phyloP scores from a whole-genome alignment of 163 green algal genomes.

The Chlamydomonas reinhardtii region DNA sequence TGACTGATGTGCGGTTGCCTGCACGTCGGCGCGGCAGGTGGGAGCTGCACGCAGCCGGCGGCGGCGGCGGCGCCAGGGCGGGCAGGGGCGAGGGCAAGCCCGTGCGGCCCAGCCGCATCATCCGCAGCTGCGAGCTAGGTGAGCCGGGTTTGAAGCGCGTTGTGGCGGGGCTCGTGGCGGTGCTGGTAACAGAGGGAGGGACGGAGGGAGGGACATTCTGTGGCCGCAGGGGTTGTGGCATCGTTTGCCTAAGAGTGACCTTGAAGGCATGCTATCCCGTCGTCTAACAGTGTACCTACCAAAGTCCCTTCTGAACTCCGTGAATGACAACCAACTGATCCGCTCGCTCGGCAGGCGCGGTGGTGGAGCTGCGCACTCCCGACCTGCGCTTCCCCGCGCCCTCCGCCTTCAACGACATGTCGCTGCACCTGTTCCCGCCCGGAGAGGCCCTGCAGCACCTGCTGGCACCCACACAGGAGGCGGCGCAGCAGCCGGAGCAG shows the following conservation, averaged over 20 bases:
- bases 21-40: background rate
- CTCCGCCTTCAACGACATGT: conserved; percentile 73
- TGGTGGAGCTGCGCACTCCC: conserved; percentile 55
- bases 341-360: conserved; percentile 35
- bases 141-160: background rate
- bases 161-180: too few species aligned
- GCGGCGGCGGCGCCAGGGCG: background rate
- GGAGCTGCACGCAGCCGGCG: background rate
- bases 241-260: too few species aligned
- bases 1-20: background rate
- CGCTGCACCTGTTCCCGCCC: conserved; percentile 64
- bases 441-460: too few species aligned
- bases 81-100: background rate
- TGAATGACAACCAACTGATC: too few species aligned
- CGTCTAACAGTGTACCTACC: too few species aligned
- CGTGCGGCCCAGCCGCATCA: background rate
- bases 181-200: too few species aligned
- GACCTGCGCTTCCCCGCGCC: conserved; percentile 57
- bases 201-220: too few species aligned
- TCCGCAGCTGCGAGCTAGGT: conserved; percentile 22
- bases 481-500: too few species aligned
- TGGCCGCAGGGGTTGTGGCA: too few species aligned
- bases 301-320: too few species aligned
- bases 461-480: too few species aligned
- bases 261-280: too few species aligned